Base-by-base conservation (phyloP, 306 rosid species). In the Vigna mungo region DNA sequence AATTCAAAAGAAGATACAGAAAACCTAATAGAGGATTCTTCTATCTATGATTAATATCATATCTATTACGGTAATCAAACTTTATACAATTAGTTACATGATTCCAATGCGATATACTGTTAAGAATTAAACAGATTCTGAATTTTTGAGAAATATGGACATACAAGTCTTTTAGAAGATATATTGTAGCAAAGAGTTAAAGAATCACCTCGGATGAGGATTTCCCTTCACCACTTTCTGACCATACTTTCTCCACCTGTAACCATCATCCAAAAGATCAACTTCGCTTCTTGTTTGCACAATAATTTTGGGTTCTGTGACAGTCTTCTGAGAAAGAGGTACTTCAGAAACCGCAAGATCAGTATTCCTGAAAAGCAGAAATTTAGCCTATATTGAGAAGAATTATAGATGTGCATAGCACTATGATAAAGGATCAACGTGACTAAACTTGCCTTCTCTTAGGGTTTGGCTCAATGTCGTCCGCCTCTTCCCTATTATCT, bases 161-260 rank as follows among this genome's bases (percentile, higher is more conserved):
- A 52, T 61, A 64, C 34, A 55, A 81, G 16, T 48, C 68, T 44
- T 49, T 14, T 5, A 64, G 62, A 84, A 30, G 49, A 64, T 36
- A 75, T 32, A 75, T 21, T 47, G 51, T 37, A 43, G 27, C 80
- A 80, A 5, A 58, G 52, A 64, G 62, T 74, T 23, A 21, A 77
- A 75, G 68, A n/a, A 39, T 63, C 82, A 96, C 99, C 99, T 96
- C 34, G 99, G 99, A 81, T 96, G 90, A 85, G 98, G 97, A 78
- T 96, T 96, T 78, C 99, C 99, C 84, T 96, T 96, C 43, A 96
- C 99, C 77, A 96, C 95, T 85, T 96, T 96, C 79, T 96, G 99
- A 32, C 99, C 99, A 68, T 92, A 96, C 85, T 95, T 95, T 76
- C 98, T 89, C 98, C 98, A 95, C 62, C 97, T 88, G 73, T 89